Evolutionary conservation across 352 stramenopile genomes (phyloP).

Genomic region (Phytophthora cajani): DNA sequence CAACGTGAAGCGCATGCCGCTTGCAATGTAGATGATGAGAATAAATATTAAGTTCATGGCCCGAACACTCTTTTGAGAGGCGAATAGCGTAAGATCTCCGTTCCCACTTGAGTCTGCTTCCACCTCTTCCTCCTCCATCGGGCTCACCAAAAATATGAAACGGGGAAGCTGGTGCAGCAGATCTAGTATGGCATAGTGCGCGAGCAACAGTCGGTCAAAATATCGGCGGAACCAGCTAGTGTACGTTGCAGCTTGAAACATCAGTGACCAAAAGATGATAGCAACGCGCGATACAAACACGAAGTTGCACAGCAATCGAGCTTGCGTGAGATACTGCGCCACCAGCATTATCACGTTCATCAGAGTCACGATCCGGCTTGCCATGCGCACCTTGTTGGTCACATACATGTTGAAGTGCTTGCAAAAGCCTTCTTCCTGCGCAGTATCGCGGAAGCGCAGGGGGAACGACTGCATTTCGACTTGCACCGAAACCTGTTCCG

Average conservation of each 20-base stretch:
- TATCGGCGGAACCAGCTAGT: slow-evolving; percentile 49
- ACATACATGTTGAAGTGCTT: slow-evolving; percentile 84
- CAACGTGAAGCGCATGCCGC: slow-evolving; percentile 72
- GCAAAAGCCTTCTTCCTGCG: slow-evolving; percentile 72
- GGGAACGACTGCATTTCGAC: slow-evolving; percentile 65
- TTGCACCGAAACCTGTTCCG: slow-evolving; percentile 20
- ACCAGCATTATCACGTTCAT: slow-evolving; percentile 59
- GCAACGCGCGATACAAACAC: slow-evolving; percentile 51
- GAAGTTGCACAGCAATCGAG: slow-evolving; percentile 25
- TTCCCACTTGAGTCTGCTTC: slow-evolving; percentile 20
- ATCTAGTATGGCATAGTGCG: slow-evolving; percentile 58
- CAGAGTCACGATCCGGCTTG: slow-evolving; percentile 54
- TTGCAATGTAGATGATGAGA: slow-evolving; percentile 66
- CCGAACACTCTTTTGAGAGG: slow-evolving; percentile 62
- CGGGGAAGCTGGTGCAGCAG: slow-evolving; percentile 58
- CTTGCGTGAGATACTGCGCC: slow-evolving; percentile 54
- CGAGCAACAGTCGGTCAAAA: slow-evolving; percentile 61
- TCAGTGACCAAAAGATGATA: slow-evolving; percentile 48
- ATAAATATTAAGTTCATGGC: slow-evolving; percentile 65
- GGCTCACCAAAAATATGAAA: slow-evolving; percentile 46
- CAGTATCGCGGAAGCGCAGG: slow-evolving; percentile 61
- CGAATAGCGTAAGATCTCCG: slow-evolving; percentile 49
- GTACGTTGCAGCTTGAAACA: slow-evolving; percentile 53
- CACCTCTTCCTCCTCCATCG: slow-evolving; percentile 34
- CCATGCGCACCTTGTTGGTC: slow-evolving; percentile 63